Conservation (phyloP, 1,284 basidiomycete genomes). For the Cutaneotrichosporon daszewskae region DNA sequence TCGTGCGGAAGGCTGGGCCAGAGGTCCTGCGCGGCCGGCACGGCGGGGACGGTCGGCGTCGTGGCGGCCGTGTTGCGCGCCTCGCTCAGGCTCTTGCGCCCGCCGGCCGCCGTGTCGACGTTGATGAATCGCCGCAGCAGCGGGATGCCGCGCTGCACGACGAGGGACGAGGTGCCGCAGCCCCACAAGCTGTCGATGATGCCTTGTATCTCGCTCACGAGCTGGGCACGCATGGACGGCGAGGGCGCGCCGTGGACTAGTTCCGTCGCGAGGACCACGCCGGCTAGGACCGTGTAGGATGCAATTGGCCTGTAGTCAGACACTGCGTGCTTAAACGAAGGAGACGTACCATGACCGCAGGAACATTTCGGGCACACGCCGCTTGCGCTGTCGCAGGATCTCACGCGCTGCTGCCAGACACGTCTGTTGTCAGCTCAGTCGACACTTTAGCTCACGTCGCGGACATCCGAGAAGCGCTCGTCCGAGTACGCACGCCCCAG, state of each 20-base stretch:
- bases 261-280: constrained; percentile 26
- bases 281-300: constrained; percentile 26
- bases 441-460: constrained; percentile 9
- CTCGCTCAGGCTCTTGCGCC: not conserved
- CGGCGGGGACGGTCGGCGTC: not conserved
- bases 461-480: constrained; percentile 23
- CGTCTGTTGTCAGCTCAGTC: constrained; percentile 5
- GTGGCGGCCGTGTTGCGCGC: not conserved
- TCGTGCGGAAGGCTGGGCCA: constrained; percentile 12
- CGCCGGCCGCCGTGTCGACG: constrained; percentile 6
- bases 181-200: constrained; percentile 17
- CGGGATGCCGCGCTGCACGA: constrained; percentile 18
- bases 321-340: no score
- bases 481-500: constrained; percentile 25
- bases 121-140: constrained; percentile 17
- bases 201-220: constrained; percentile 15
- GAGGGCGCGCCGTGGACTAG: constrained; percentile 23
- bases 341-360: constrained; percentile 22
- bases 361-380: constrained; percentile 28
- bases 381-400: constrained; percentile 19
- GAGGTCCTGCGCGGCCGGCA: constrained; percentile 14
- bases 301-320: constrained; percentile 17
- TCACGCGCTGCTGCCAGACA: constrained; percentile 27
- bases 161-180: constrained; percentile 18
- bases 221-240: constrained; percentile 8